Base-by-base conservation (phyloP, 306 rosid species). In the Trifolium pratense region DNA sequence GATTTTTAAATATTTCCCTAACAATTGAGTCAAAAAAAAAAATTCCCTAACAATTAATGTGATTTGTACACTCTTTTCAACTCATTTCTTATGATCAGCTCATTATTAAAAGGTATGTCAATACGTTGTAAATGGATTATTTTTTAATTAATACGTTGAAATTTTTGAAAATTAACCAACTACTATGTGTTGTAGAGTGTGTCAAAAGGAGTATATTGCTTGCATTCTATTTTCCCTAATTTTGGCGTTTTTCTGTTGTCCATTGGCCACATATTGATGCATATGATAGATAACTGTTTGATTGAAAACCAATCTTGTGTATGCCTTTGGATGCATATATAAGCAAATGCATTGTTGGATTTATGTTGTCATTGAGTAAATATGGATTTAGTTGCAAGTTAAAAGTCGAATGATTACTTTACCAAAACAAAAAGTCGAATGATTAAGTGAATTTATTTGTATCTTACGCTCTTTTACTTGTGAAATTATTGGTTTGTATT, bases 191-290 rank as follows among this genome's bases (percentile, higher is more conserved):
- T 17, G 25, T 16, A 17, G 25, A 61, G 26, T 63, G 17, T 62
- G 15, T 62, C 68, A 62, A 17, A 62, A 62, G 36, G 46, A 62
- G 60, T 55, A 55, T 62, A 45, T 34, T 9, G 49, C 17, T 39
- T 5, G 48, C 46, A 16, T 62, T 62, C 42, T 13, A 36, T 3
- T 39, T 64, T 39, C 31, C 34, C 32, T 39, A 13, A 37, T 60
- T 70, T 70, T 60, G 31, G 5, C 37, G 2, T 7, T 77, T 46
- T 59, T 20, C 45, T 20, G 80, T 34, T 46, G 55, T 68, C 60
- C 68, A 45, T 31, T 29, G 39, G 18, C 74, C 69, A 14, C 17
- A 49, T 15, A 16, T n/a, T 68, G 52, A 31, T 67, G 25, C 34
- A 20, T 23, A 43, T 29, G 75, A 21, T 58, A 15, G 40, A 5